Conservation (phyloP, 2,329 filamentous ascomycete species). For the Neofusicoccum sp. region DNA sequence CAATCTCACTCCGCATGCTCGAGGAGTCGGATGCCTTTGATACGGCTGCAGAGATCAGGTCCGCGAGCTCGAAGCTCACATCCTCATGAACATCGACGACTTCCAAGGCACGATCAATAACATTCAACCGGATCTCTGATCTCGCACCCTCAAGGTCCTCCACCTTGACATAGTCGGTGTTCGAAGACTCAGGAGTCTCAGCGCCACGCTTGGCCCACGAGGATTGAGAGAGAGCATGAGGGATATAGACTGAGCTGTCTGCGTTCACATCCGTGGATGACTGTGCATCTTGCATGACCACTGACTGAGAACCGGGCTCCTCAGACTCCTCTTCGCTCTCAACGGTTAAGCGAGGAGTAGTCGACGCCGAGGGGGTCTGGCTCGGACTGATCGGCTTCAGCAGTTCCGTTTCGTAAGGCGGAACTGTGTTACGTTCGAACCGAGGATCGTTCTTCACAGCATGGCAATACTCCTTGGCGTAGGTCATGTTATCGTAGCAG, state of each 20-base stretch:
- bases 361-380: constrained; percentile 16
- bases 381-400: constrained; percentile 23
- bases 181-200: background rate
- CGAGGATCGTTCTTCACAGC: constrained; percentile 59
- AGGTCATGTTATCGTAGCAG: constrained; percentile 63
- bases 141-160: constrained; percentile 80
- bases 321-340: constrained; percentile 24
- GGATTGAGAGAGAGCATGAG: background rate
- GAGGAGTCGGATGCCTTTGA: constrained; percentile 59
- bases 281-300: constrained; percentile 40
- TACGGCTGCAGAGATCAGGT: constrained; percentile 75
- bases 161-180: constrained; percentile 54
- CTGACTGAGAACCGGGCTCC: constrained; percentile 32
- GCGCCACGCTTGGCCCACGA: background rate
- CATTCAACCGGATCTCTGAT: constrained; percentile 65
- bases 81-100: constrained; percentile 84
- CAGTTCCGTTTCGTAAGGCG: constrained; percentile 42
- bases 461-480: constrained; percentile 72
- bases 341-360: constrained; percentile 1
- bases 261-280: background rate
- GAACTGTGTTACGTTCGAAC: constrained; percentile 66
- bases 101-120: constrained; percentile 88
- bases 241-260: background rate
- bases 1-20: constrained; percentile 67
- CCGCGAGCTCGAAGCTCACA: constrained; percentile 85